Percentiles rank a stretch among this genome's conserved stretches.
These are phyloP conservation scores for Podospora anserina DNA, from an alignment of 495 filamentous ascomycete species.

Conservation along the genomic window DNA sequence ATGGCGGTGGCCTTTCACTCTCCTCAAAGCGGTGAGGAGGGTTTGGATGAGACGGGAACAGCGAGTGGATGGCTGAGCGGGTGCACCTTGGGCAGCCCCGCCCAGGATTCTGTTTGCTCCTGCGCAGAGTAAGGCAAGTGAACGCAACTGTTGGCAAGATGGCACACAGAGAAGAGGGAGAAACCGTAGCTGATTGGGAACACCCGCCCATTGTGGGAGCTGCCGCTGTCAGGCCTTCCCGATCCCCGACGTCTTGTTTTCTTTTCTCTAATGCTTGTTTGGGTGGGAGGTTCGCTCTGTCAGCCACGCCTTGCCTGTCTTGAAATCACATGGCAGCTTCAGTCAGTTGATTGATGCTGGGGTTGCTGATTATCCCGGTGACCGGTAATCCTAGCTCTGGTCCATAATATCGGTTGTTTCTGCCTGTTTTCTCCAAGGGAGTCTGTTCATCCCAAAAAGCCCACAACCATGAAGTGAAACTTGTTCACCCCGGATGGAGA, in stretches of 20 bases:
- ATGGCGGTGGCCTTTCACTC: neutral
- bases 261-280: neutral
- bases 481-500: neutral
- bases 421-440: neutral
- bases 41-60: neutral
- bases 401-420: neutral
- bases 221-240: neutral
- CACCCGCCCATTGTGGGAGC: neutral
- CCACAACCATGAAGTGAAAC: neutral
- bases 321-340: neutral
- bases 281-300: neutral
- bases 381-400: neutral
- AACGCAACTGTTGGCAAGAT: neutral
- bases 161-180: neutral
- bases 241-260: neutral
- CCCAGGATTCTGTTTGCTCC: neutral
- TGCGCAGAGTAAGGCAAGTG: neutral
- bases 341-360: neutral
- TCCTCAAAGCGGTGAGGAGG: neutral
- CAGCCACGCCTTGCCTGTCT: neutral
- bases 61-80: neutral
- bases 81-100: neutral
- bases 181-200: neutral
- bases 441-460: neutral
- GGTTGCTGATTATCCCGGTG: neutral